Evolutionary conservation across 345 rosid genomes (phyloP).

Genomic region (Turnera subulata): DNA sequence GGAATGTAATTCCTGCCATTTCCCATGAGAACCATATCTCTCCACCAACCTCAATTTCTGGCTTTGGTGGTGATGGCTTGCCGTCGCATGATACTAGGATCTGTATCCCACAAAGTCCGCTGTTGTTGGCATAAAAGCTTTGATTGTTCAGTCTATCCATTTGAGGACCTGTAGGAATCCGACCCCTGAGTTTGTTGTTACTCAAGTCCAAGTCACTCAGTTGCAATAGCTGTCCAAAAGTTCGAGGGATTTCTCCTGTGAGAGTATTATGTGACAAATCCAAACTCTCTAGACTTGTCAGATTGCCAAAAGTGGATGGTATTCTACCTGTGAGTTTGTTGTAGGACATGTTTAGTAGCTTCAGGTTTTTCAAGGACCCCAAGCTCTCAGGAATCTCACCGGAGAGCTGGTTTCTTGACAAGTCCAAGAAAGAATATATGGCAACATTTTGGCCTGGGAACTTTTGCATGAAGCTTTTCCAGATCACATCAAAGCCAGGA

Average conservation of each 20-base stretch:
- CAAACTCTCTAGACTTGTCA: constrained; percentile 28
- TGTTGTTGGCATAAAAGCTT: constrained; percentile 30
- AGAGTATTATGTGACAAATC: constrained; percentile 39
- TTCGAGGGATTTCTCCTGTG: constrained; percentile 24
- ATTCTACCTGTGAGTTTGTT: constrained; percentile 32
- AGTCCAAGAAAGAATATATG: constrained; percentile 32
- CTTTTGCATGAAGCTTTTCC: constrained; percentile 34
- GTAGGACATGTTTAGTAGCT: constrained; percentile 31
- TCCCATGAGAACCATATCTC: constrained; percentile 35
- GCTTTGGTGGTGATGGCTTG: not conserved
- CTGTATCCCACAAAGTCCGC: constrained; percentile 36
- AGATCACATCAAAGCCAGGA: constrained; percentile 18
- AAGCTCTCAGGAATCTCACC: constrained; percentile 32
- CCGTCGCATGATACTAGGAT: constrained; percentile 28
- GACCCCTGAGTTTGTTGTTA: constrained; percentile 33
- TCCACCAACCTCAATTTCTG: not conserved
- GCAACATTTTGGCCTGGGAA: constrained; percentile 9
- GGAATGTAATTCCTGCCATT: constrained; percentile 20
- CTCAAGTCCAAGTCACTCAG: constrained; percentile 24
- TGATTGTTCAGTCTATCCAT: constrained; percentile 35
- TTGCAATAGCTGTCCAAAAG: constrained; percentile 22
- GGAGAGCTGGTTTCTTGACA: constrained; percentile 34
- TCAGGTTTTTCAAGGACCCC: constrained; percentile 29
- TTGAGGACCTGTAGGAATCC: constrained; percentile 34
- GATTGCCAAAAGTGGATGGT: constrained; percentile 22